Evolutionary conservation across 306 rosid species (phyloP), one percentile per base, ranked within the genome.

Genomic region (Astragalus glycyphyllos): DNA sequence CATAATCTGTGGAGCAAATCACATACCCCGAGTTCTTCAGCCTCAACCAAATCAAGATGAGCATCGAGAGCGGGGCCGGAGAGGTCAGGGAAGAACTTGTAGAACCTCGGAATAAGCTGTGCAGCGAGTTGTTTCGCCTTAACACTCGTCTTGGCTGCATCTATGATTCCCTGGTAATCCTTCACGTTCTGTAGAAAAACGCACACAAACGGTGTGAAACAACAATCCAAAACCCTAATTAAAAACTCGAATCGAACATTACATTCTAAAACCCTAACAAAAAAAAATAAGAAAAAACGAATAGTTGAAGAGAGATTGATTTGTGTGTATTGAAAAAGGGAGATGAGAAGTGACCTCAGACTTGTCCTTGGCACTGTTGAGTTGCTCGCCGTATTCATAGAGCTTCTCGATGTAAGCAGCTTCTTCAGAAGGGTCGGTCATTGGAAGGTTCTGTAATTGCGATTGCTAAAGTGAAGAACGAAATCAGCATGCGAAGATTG

Each of bases 91-190:
- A 94, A 91, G 82, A 84, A 91, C 84, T 94, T 94, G 79, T 83
- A 94, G 80, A 91, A 94, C 85, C 87, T 89, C 3, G 97, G 99
- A 77, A 94, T 94, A 59, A 94, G 89, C 84, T 94, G 99, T 2
- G 97, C 97, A 8, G 99, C 92, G 59, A 94, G 79, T 67, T 94
- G 99, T 84, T 94, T 94, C 41, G 97, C 96, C 85, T 94, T 91
- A 8, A 87, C 87, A 75, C 96, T 94, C 9, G 87, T 86, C 79
- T 82, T 94, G 1, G 97, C 96, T 0, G 91, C 90, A 84, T 80
- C 94, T 31, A 94, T 94, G 45, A 94, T 94, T 47, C 96, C 96
- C 82, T 89, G 84, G 59, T 91, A 94, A 73, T 91, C 96, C 65
- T 66, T 78, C 50, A 89, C 85, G 71, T 89, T 81, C 99, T 94